phyloP scores from a whole-genome alignment of 441 rosid species.

The Eutrema salsugineum region DNA sequence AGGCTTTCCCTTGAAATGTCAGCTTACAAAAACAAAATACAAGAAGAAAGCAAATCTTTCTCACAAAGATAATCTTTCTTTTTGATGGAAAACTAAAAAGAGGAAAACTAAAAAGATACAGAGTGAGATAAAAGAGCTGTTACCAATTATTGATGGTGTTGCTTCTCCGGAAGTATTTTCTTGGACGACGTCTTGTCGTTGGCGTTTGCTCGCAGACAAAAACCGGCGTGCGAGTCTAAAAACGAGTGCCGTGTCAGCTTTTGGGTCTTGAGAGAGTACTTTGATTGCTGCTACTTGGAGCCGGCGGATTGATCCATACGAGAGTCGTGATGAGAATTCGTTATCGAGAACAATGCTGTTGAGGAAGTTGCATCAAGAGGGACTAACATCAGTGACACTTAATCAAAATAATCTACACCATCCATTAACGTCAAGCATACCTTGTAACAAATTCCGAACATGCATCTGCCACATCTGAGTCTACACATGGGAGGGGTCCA shows the following conservation, averaged over 20 bases:
- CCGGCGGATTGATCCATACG: slow-evolving; percentile 80
- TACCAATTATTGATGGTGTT: slow-evolving; percentile 19
- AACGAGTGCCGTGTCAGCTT: slow-evolving; percentile 57
- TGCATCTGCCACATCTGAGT: slow-evolving; percentile 69
- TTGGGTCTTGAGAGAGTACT: slow-evolving; percentile 64
- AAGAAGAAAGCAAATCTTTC: neutral
- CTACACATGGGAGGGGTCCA: slow-evolving; percentile 89
- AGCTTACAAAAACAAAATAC: neutral
- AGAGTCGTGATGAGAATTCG: slow-evolving; percentile 92
- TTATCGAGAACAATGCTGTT: slow-evolving; percentile 78
- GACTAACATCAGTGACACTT: slow-evolving; percentile 5
- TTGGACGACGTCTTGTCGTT: neutral
- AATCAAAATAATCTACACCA: neutral
- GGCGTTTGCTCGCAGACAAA: slow-evolving; percentile 42
- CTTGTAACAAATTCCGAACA: slow-evolving; percentile 84
- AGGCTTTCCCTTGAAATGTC: neutral
- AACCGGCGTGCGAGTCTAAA: slow-evolving; percentile 71
- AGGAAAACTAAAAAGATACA: neutral
- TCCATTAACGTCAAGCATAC: slow-evolving; percentile 36
- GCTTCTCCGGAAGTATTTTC: slow-evolving; percentile 5
- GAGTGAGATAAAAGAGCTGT: neutral
- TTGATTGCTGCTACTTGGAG: slow-evolving; percentile 81
- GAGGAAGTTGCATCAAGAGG: slow-evolving; percentile 36
- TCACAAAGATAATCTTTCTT: neutral
- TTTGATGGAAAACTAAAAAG: neutral